Evolutionary conservation across 345 rosid genomes (phyloP).

Genomic region (Citrus mangshanensis): DNA sequence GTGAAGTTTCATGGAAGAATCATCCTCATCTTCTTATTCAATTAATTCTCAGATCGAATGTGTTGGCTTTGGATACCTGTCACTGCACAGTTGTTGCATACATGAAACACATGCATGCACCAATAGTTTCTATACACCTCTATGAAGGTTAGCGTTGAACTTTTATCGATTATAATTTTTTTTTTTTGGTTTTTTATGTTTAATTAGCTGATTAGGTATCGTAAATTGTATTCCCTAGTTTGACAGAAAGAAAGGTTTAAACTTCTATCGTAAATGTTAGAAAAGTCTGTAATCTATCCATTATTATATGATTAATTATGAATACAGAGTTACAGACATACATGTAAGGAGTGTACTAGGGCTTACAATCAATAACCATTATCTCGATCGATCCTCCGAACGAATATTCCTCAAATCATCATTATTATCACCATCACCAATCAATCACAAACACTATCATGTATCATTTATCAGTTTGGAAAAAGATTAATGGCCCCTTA

Average conservation of each 20-base stretch:
- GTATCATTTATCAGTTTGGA: too few relatives aligned
- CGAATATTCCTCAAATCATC: neutral
- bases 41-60: neutral
- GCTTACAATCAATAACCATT: neutral
- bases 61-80: neutral
- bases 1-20: constrained; percentile 2
- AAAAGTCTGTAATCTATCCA: neutral
- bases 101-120: neutral
- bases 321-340: neutral
- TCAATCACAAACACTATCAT: neutral
- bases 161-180: too few relatives aligned
- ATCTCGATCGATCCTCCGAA: neutral
- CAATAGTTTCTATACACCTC: neutral
- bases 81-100: neutral
- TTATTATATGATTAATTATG: neutral
- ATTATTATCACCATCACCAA: neutral
- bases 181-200: too few relatives aligned
- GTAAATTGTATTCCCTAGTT: neutral
- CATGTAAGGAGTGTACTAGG: neutral
- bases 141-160: neutral
- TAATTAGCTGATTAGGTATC: neutral
- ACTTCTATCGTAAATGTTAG: neutral
- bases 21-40: neutral
- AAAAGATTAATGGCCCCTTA: too few relatives aligned
- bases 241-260: neutral